A percentile compares a stretch with the other conserved stretches of the same genome.
Evolutionary conservation across 257 asterid species (phyloP).

Genomic region (Salvia miltiorrhiza): DNA sequence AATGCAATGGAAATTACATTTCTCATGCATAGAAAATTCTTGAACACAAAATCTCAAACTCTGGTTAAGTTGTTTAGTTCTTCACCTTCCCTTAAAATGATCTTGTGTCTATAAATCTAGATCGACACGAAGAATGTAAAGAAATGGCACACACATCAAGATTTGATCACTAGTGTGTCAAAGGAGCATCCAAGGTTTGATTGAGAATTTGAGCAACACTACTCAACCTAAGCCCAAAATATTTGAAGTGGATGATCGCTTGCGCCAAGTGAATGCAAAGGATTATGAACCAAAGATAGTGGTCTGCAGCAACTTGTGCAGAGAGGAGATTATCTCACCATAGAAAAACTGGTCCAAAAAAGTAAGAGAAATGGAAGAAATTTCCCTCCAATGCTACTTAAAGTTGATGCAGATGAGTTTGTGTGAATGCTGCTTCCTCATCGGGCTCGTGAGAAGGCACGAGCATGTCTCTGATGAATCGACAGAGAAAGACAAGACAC

Average conservation of each 20-base stretch:
- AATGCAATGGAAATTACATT: not conserved
- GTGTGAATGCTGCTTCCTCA: no score
- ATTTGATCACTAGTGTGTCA: not conserved
- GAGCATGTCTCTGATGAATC: no score
- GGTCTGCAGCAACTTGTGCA: constrained; percentile 17
- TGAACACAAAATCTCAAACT: not conserved
- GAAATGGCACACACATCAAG: not conserved
- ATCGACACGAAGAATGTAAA: not conserved
- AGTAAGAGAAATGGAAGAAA: not conserved
- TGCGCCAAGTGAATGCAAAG: constrained; percentile 24
- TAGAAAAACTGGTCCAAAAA: constrained; percentile 11
- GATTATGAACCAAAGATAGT: constrained; percentile 35
- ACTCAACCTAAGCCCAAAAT: no score
- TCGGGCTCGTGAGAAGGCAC: no score
- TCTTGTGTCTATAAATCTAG: not conserved
- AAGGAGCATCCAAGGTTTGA: not conserved
- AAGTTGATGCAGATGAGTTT: constrained; percentile 11
- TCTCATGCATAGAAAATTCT: not conserved
- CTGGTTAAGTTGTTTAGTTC: not conserved
- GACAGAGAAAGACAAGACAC: no score
- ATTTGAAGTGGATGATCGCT: constrained; percentile 17
- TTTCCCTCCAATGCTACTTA: constrained; percentile 27
- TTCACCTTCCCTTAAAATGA: not conserved
- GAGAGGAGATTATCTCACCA: not conserved
- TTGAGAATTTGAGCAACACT: not conserved